Percentiles rank a stretch among this genome's conserved stretches.
Conservation (phyloP, 495 filamentous ascomycete species). For the Aspergillus nidulans region DNA sequence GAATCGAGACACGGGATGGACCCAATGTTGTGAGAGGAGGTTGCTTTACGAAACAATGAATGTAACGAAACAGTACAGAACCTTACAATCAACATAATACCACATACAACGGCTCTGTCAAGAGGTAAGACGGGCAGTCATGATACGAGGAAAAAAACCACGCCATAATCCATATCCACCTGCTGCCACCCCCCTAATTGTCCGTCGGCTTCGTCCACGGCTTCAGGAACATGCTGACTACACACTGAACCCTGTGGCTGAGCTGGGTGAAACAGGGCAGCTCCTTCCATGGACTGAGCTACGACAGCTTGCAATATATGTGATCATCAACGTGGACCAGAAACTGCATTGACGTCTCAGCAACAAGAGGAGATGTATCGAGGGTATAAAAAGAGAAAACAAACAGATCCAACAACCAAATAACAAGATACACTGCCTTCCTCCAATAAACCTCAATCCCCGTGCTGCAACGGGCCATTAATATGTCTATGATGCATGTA, state of each 20-base stretch:
- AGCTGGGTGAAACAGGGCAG: neutral
- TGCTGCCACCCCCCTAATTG: constrained; percentile 8
- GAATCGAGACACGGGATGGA: neutral
- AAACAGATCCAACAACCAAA: constrained; percentile 4
- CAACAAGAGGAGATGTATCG: constrained; percentile 4
- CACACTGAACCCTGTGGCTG: neutral
- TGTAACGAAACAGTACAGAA: too few species aligned
- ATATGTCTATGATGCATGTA: constrained; percentile 12
- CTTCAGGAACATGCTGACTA: neutral
- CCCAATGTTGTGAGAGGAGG: too few species aligned
- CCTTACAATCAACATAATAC: neutral
- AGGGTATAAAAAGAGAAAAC: constrained; percentile 11
- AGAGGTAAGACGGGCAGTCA: neutral
- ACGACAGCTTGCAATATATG: neutral
- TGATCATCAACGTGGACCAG: neutral
- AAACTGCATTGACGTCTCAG: neutral
- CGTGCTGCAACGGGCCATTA: constrained; percentile 4
- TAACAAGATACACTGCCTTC: neutral
- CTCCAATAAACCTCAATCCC: constrained; percentile 3
- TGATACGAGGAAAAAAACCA: constrained; percentile 25
- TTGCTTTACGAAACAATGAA: too few species aligned
- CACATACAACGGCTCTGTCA: neutral
- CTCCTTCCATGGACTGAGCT: neutral
- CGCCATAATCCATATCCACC: constrained; percentile 10
- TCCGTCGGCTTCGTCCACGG: constrained; percentile 12